phyloP scores from a whole-genome alignment of 2,329 filamentous ascomycete species.

The Uncinocarpus reesii region DNA sequence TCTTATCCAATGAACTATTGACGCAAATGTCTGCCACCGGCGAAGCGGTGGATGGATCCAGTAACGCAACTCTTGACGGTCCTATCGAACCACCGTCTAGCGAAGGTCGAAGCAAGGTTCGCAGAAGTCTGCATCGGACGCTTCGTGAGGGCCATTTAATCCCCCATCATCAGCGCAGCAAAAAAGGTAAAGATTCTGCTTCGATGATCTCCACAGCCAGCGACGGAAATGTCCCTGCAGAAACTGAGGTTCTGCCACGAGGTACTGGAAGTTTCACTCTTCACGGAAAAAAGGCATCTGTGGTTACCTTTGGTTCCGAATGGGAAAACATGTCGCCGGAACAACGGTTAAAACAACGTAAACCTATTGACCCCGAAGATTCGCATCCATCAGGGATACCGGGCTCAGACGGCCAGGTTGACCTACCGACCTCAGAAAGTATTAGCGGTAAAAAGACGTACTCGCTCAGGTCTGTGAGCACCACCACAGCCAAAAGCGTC shows the following conservation, averaged over 20 bases:
- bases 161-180: slow-evolving; percentile 58
- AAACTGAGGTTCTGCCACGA: slow-evolving; percentile 46
- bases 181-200: slow-evolving; percentile 63
- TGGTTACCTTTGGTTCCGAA: slow-evolving; percentile 92
- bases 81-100: slow-evolving; percentile 34
- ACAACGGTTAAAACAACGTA: slow-evolving; percentile 58
- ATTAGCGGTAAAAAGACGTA: slow-evolving; percentile 41
- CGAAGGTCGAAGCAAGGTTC: slow-evolving; percentile 56
- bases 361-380: slow-evolving; percentile 34
- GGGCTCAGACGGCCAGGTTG: slow-evolving; percentile 20
- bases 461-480: slow-evolving; percentile 51
- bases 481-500: slow-evolving; percentile 5
- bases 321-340: slow-evolving; percentile 68
- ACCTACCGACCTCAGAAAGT: slow-evolving; percentile 15
- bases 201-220: slow-evolving; percentile 48
- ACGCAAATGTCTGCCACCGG: slow-evolving; percentile 23
- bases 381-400: slow-evolving; percentile 28
- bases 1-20: slow-evolving; percentile 40
- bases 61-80: slow-evolving; percentile 33
- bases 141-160: slow-evolving; percentile 67
- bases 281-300: slow-evolving; percentile 94
- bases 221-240: slow-evolving; percentile 33
- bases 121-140: slow-evolving; percentile 80
- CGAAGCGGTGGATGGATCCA: slow-evolving; percentile 12
- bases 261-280: slow-evolving; percentile 85